Base-by-base conservation (phyloP, 2,329 filamentous ascomycete species). In the Ophiostoma himal-ulmi region DNA sequence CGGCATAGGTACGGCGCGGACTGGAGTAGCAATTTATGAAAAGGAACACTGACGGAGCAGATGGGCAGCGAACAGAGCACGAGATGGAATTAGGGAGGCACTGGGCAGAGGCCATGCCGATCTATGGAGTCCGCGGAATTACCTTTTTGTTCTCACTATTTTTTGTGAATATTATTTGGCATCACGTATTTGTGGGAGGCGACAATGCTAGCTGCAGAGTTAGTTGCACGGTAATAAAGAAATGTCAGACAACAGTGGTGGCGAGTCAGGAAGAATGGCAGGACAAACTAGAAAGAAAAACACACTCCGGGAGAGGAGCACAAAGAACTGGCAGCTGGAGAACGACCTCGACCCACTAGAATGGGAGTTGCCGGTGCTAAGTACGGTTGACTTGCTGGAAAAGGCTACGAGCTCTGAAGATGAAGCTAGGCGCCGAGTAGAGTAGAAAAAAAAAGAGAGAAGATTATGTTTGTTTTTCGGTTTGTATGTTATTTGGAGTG, bases 321-420 rank as follows among this genome's bases (percentile, higher is more conserved):
- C 52, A 26, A 57, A 57, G n/a, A 57, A 57, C 10, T 17, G 44
- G 30, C 30, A 26, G 52, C 22, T 57, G 52, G 52, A 57, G 52
- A 57, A 57, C 52, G 22, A 22, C 26, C n/a, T 57, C 22, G 52
- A 57, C 52, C 52, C 52, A 57, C 52, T 13, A 57, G n/a, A 26
- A 11, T 57, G 52, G 52, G 52, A 57, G 52, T 57, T 57, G 52
- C 52, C 52, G 52, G 52, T 57, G 52, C 52, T 57, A 57, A 57
- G n/a, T 57, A 57, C 22, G 52, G 52, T 22, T 26, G 22, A 13
- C n/a, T 57, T 26, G 52, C 52, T 57, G 11, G 22, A 26, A 57
- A 26, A 57, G 52, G 52, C 52, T 57, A 22, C 52, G 10, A 57
- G 52, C 13, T 8, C 52, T 57, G 52, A 57, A 57, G 52, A 57